Evolutionary conservation across 768 basidiomycete species (phyloP).

Genomic region (Mycena belliarum): DNA sequence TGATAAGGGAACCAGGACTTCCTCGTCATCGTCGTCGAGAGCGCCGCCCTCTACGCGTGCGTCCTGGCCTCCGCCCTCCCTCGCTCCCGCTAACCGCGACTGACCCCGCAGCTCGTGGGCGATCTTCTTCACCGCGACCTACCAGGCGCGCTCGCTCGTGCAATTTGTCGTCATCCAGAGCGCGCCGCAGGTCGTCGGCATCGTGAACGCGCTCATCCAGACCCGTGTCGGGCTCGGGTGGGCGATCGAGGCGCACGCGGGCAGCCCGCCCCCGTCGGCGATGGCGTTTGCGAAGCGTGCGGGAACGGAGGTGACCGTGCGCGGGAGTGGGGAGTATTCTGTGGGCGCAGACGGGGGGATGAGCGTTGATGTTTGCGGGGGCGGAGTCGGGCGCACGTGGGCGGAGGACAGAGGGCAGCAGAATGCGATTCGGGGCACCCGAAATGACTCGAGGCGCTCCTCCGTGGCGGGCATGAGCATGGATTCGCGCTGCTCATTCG

Average conservation of each 20-base stretch:
- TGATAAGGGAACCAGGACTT: background rate
- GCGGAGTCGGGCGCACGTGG: no score
- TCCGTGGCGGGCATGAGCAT: no score
- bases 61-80: background rate
- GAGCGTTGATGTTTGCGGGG: no score
- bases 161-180: conserved; percentile 17
- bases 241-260: conserved; percentile 10
- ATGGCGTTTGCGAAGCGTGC: conserved; percentile 17
- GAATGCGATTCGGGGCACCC: no score
- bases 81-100: background rate
- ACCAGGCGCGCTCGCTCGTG: conserved; percentile 13
- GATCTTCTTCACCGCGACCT: conserved; percentile 12
- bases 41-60: conserved; percentile 18
- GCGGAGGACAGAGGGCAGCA: no score
- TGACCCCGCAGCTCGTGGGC: conserved; percentile 1
- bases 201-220: conserved; percentile 18
- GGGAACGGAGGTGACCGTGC: no score
- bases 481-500: no score
- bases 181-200: conserved; percentile 15
- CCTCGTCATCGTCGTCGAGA: conserved; percentile 19
- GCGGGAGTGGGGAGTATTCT: no score
- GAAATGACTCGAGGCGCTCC: no score
- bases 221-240: conserved; percentile 19
- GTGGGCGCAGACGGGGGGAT: no score
- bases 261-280: background rate